Conservation (phyloP, 2,329 filamentous ascomycete genomes). For the Epichloe baconii region DNA sequence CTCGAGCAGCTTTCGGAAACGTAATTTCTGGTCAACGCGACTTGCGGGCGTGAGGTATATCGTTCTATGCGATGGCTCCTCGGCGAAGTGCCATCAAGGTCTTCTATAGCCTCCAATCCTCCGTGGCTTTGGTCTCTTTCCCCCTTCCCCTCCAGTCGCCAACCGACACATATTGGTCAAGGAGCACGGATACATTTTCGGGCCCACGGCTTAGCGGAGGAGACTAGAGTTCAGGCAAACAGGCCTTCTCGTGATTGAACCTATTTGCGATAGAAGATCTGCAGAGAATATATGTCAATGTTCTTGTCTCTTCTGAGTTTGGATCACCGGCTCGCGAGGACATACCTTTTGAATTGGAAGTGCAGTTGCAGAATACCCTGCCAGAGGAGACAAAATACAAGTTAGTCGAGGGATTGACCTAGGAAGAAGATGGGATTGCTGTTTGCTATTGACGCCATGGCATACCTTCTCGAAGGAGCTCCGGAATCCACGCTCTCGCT, state of each 20-base stretch:
- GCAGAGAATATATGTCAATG: not conserved
- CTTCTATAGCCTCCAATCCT: not conserved
- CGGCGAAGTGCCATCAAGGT: not conserved
- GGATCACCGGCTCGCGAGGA: not conserved
- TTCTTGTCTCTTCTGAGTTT: not conserved
- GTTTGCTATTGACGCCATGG: conserved; percentile 10
- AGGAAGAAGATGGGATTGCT: conserved; percentile 7
- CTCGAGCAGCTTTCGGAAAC: not conserved
- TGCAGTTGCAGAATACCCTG: conserved; percentile 71
- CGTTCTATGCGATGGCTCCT: not conserved
- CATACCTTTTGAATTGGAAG: conserved; percentile 95
- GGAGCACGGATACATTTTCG: not conserved
- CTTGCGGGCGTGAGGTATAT: not conserved
- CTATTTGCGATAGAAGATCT: conserved; percentile 9
- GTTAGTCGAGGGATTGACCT: conserved; percentile 1
- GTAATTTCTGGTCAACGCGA: not conserved
- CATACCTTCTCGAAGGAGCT: conserved; percentile 95
- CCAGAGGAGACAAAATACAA: not conserved
- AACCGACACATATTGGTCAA: not conserved
- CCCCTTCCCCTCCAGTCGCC: not conserved
- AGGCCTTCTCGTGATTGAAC: not conserved
- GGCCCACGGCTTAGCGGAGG: not conserved
- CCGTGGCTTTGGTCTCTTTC: not conserved
- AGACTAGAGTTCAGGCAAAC: not conserved
- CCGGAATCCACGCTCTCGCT: conserved; percentile 84